These are phyloP conservation scores for Bolboschoenoplectus hybrid DNA, from an alignment of 202 grass and related monocot species.

Conservation along the genomic window DNA sequence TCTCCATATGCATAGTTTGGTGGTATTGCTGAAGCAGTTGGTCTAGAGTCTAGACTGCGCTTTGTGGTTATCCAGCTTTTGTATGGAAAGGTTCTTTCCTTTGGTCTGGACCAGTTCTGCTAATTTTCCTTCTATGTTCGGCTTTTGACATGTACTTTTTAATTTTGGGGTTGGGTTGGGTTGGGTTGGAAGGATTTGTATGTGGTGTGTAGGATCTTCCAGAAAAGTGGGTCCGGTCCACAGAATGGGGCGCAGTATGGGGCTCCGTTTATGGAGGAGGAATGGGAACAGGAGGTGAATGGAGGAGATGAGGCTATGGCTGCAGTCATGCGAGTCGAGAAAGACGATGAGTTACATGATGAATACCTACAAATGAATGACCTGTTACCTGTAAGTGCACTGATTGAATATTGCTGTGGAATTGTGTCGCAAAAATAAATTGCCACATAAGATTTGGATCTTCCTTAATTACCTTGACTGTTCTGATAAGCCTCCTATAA, in stretches of 20 bases:
- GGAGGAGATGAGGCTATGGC: constrained; percentile 41
- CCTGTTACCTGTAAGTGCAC: constrained; percentile 53
- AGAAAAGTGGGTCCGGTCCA: constrained; percentile 75
- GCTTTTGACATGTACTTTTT: constrained; percentile 12
- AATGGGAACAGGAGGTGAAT: constrained; percentile 85
- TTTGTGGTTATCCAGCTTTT: not conserved
- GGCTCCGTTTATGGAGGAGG: constrained; percentile 88
- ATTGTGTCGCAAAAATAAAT: not conserved
- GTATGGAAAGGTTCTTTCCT: constrained; percentile 2
- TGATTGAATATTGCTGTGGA: not conserved
- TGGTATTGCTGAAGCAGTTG: constrained; percentile 18
- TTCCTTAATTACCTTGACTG: not conserved
- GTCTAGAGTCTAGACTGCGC: constrained; percentile 1
- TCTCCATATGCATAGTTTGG: not conserved
- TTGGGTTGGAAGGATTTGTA: constrained; percentile 58
- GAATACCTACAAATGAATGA: constrained; percentile 53
- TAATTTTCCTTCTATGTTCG: constrained; percentile 4
- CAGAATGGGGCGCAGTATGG: constrained; percentile 96
- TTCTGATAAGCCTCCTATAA: not conserved
- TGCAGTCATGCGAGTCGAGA: constrained; percentile 41
- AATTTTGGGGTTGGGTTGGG: constrained; percentile 6
- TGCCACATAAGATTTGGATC: not conserved
- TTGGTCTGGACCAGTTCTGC: not conserved
- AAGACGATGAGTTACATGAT: constrained; percentile 52
- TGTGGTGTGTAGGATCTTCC: constrained; percentile 95